Base-by-base conservation (phyloP, 176 grass and related monocot species). In the Hordeum marinum region DNA sequence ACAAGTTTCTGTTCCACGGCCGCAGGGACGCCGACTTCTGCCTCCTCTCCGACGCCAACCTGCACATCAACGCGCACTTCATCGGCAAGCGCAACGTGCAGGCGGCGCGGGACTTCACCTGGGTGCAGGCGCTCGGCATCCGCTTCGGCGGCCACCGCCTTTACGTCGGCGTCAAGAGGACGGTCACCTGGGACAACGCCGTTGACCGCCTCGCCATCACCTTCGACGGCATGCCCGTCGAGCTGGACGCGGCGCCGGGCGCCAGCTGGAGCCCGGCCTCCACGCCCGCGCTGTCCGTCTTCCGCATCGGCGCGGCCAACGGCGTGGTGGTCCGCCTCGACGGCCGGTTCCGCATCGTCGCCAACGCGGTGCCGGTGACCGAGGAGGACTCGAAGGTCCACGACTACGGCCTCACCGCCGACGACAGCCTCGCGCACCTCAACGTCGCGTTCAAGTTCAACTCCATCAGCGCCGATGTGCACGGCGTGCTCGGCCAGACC, bases 41-140 rank as follows among this genome's bases (percentile, higher is more conserved):
- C 83, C 66, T 95, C 62, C 36, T 93, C 64, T 93, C 94, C 39
- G 94, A 95, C 65, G 18, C 86, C 65, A 82, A 91, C 83, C 84
- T 95, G 36, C 90, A 95, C 86, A 95, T 95, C 80, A 95, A 95
- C 66, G 91, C 86, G 58, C 94, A 93, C 83, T 93, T 95, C 91
- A 93, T 95, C 61, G 94, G 94, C 43, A 93, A 89, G 72, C 88
- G 77, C 81, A 87, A 87, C 66, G 35, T 9, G 0, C 21, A 0
- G 18, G 60, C 14, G 8, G 74, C 80, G 14, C 66, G 89, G 3
- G 89, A 87, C 84, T 90, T 90, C 89, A 90, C 89, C 7, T 90
- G 89, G 89, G 89, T 91, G 62, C 89, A 91, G 81, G 85, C 89
- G 1, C 85, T 91, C 52, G 89, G 89, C 85, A 72, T 91, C 85